A percentile compares a stretch with the other conserved stretches of the same genome.
These are phyloP conservation scores for Phytophthora megakarya DNA, from an alignment of 352 stramenopile genomes.

Conservation along the genomic window DNA sequence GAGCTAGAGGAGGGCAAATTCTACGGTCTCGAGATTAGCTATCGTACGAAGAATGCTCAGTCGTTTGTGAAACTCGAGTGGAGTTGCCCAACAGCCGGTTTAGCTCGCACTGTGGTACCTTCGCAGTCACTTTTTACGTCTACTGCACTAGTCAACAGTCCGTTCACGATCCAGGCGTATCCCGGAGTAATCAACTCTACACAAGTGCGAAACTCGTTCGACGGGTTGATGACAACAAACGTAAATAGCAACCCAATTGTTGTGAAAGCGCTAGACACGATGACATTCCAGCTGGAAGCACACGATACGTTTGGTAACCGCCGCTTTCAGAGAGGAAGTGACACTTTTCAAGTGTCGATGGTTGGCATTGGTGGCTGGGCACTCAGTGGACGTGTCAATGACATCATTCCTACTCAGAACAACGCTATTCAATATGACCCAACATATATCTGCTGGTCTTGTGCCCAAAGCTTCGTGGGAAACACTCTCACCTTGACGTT, in stretches of 20 bases:
- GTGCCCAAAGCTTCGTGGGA: slow-evolving; percentile 51
- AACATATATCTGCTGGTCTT: slow-evolving; percentile 58
- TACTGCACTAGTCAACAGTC: slow-evolving; percentile 49
- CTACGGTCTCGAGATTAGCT: slow-evolving; percentile 85
- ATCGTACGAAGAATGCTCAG: slow-evolving; percentile 79
- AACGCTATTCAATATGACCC: slow-evolving; percentile 52
- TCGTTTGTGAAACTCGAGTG: slow-evolving; percentile 88
- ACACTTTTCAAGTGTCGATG: slow-evolving; percentile 85
- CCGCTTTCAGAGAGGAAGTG: slow-evolving; percentile 85
- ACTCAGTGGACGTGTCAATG: slow-evolving; percentile 83
- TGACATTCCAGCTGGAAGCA: slow-evolving; percentile 83
- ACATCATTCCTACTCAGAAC: slow-evolving; percentile 40
- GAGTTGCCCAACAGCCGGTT: slow-evolving; percentile 45
- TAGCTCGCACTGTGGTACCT: slow-evolving; percentile 27
- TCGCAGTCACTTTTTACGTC: slow-evolving; percentile 44
- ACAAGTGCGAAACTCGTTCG: slow-evolving; percentile 65
- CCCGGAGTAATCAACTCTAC: slow-evolving; percentile 69
- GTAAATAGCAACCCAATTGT: slow-evolving; percentile 29
- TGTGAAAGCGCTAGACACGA: slow-evolving; percentile 48
- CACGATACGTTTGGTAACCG: slow-evolving; percentile 80
- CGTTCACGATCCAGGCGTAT: slow-evolving; percentile 72
- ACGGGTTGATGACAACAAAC: slow-evolving; percentile 51
- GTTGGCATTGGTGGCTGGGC: slow-evolving; percentile 88
- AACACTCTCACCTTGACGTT: slow-evolving; percentile 55
- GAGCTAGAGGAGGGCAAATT: slow-evolving; percentile 50